Conservation (phyloP, 164 flowering plant species). For the Aristolochia fimbriata region DNA sequence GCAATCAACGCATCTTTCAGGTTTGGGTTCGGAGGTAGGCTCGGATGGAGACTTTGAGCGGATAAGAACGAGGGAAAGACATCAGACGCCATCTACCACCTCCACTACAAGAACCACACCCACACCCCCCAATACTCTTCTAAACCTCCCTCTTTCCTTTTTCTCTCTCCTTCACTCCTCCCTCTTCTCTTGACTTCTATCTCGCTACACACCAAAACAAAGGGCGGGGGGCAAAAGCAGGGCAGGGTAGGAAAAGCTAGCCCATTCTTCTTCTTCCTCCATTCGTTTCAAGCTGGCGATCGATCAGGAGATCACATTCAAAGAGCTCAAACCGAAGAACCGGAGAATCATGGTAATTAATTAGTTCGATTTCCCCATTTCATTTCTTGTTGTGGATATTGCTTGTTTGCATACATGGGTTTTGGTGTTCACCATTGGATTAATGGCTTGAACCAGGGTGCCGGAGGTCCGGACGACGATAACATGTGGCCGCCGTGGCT, state of each 20-base stretch:
- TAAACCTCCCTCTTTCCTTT: neutral
- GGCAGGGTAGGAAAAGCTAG: neutral
- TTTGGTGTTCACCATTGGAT: neutral
- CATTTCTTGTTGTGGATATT: neutral
- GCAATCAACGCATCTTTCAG: conserved; percentile 39
- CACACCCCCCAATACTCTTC: conserved; percentile 8
- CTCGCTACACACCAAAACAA: conserved; percentile 1
- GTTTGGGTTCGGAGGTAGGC: conserved; percentile 32
- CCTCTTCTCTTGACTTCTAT: neutral
- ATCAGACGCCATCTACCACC: conserved; percentile 10
- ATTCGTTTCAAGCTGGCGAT: conserved; percentile 75
- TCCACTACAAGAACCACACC: conserved; percentile 33
- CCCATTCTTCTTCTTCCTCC: neutral
- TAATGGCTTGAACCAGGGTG: conserved; percentile 33
- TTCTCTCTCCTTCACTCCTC: conserved; percentile 1
- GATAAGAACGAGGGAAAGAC: conserved; percentile 50
- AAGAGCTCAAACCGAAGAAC: conserved; percentile 67
- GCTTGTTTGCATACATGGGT: neutral
- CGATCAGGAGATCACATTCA: conserved; percentile 58
- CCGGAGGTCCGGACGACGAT: conserved; percentile 55
- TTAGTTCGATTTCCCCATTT: neutral
- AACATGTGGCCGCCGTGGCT: conserved; percentile 92
- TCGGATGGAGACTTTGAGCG: conserved; percentile 37
- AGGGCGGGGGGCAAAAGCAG: neutral
- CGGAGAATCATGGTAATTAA: conserved; percentile 81